Evolutionary conservation across 2,329 filamentous ascomycete genomes (phyloP), one percentile per base, ranked within the genome.

Genomic region (Fusarium sp.): DNA sequence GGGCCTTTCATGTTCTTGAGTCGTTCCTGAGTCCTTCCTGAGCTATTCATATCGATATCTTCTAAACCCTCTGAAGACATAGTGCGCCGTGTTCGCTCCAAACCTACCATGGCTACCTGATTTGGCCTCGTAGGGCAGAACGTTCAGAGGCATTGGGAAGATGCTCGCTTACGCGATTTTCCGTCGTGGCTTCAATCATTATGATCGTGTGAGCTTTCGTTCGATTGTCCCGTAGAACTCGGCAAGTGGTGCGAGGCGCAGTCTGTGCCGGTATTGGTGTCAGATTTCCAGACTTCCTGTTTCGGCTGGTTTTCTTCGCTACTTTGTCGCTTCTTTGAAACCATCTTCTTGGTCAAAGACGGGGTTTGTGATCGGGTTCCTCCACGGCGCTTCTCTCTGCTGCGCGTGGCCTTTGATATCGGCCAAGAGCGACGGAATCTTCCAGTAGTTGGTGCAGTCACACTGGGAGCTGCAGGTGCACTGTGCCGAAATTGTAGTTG

Each of bases 391-490:
- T 67, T 73, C 54, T 73, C 66, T 22, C 47, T 59, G 41, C 24
- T 56, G 38, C 41, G 42, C 18, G 35, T 31, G 13, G 35, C 33
- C 38, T 49, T 66, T 22, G 63, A 38, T 41, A 66, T 39, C 10
- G 73, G 70, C 73, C 73, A 75, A 49, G 73, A 75, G 24, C 67
- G 49, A 18, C 70, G 67, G 39, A 75, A 69, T 51, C 73, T 74
- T n/a, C 73, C 73, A 26, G 52, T 72, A 18, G 73, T 75, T 31
- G 73, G 73, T 9, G 73, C 70, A 31, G 74, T 75, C 20, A 52
- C 35, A 24, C 26, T 39, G 13, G 60, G 31, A 8, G 20, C 57
- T 36, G 52, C 48, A 22, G 70, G 63, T 45, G 63, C 60, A 55
- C 57, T 75, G 20, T 74, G 60, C n/a, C 63, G 63, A 45, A 63